Percentiles rank a stretch among this genome's conserved stretches.
Evolutionary conservation across 495 filamentous ascomycete genomes (phyloP).

Genomic region (Penicillium cataractarum): DNA sequence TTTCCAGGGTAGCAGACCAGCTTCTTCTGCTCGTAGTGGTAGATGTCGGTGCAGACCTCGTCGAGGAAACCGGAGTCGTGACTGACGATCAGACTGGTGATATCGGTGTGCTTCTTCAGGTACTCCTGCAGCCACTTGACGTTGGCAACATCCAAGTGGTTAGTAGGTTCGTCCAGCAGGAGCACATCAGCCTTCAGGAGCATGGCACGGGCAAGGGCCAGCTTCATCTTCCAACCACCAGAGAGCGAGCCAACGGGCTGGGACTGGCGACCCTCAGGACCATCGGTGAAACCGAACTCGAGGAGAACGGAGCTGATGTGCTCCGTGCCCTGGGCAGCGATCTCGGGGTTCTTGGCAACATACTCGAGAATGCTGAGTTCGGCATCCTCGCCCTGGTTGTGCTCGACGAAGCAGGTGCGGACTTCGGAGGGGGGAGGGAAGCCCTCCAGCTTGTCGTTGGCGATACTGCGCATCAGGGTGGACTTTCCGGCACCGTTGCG

Average conservation of each 20-base stretch:
- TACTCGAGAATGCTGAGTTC: slow-evolving; percentile 95
- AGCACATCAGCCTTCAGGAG: slow-evolving; percentile 93
- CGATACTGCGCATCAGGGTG: slow-evolving; percentile 96
- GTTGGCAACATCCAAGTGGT: slow-evolving; percentile 96
- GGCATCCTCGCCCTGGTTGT: slow-evolving; percentile 96
- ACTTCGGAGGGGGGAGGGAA: slow-evolving; percentile 91
- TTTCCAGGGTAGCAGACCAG: slow-evolving; percentile 94
- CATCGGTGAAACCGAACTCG: slow-evolving; percentile 91
- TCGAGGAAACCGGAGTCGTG: slow-evolving; percentile 99
- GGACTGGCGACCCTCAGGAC: slow-evolving; percentile 83
- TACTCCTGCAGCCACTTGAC: slow-evolving; percentile 96
- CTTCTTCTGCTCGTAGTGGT: slow-evolving; percentile 99
- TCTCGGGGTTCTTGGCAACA: slow-evolving; percentile 78
- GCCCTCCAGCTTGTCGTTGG: slow-evolving; percentile 92
- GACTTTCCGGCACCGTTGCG: slow-evolving; percentile 98
- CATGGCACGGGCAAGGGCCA: slow-evolving; percentile 96
- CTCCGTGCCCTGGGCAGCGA: slow-evolving; percentile 72
- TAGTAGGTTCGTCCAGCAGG: slow-evolving; percentile 97
- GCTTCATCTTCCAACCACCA: slow-evolving; percentile 99
- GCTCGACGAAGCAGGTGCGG: slow-evolving; percentile 97
- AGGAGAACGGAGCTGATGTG: slow-evolving; percentile 81
- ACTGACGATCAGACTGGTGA: slow-evolving; percentile 95
- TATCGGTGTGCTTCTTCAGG: slow-evolving; percentile 92
- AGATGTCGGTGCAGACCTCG: slow-evolving; percentile 97
- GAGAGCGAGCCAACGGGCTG: slow-evolving; percentile 92